phyloP scores from a whole-genome alignment of 495 filamentous ascomycete species.

The Cladorrhinum samala region DNA sequence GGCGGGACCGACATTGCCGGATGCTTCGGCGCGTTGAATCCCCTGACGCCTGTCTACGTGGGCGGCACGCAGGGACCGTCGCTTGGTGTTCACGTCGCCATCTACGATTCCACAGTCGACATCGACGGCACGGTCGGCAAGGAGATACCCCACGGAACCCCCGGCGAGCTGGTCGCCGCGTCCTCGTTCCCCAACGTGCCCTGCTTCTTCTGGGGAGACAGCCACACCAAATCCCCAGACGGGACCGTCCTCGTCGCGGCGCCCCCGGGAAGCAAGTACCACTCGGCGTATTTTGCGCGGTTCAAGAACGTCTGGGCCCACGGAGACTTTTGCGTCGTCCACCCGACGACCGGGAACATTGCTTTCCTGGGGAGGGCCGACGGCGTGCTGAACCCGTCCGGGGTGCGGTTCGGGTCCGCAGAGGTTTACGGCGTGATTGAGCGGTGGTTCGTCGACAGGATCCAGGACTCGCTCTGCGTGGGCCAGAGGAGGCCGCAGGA shows the following conservation, averaged over 20 bases:
- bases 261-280: conserved; percentile 51
- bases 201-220: conserved; percentile 63
- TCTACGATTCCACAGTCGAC: conserved; percentile 57
- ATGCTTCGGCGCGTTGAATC: conserved; percentile 63
- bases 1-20: conserved; percentile 74
- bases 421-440: conserved; percentile 76
- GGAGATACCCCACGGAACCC: conserved; percentile 51
- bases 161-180: conserved; percentile 69
- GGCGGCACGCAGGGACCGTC: conserved; percentile 61
- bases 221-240: conserved; percentile 22
- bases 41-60: conserved; percentile 62
- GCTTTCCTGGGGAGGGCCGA: conserved; percentile 77
- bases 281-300: conserved; percentile 63
- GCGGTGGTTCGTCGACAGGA: conserved; percentile 50
- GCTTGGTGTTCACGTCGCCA: conserved; percentile 58
- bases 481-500: conserved; percentile 66
- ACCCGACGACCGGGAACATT: conserved; percentile 59
- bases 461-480: conserved; percentile 67
- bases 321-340: conserved; percentile 67
- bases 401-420: conserved; percentile 80
- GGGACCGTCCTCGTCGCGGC: conserved; percentile 6
- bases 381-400: conserved; percentile 81
- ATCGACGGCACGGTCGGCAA: conserved; percentile 43
- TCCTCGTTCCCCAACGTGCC: conserved; percentile 68
- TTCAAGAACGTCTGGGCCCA: conserved; percentile 75